These are phyloP conservation scores for Coccomyxa sp. DNA, from an alignment of 139 green algal species.

Conservation along the genomic window DNA sequence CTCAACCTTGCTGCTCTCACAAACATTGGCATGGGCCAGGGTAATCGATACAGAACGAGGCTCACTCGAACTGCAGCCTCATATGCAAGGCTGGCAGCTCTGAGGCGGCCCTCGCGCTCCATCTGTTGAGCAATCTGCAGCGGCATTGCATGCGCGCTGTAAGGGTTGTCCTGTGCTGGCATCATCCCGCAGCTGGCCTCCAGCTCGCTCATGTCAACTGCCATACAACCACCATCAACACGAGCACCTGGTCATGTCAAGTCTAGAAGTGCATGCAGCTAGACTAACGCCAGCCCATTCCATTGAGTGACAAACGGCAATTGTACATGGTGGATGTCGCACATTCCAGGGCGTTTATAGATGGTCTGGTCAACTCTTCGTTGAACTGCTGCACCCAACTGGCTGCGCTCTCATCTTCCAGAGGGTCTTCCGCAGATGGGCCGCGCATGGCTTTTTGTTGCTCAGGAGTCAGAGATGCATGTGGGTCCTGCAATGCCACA, in stretches of 20 bases:
- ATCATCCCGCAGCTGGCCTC: background rate
- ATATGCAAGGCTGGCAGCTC: background rate
- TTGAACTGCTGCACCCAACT: slow-evolving; percentile 24
- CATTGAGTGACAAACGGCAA: too few species aligned
- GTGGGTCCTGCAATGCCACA: background rate
- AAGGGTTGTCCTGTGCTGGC: background rate
- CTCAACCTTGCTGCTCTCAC: too few species aligned
- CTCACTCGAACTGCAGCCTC: background rate
- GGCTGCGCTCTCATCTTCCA: slow-evolving; percentile 13
- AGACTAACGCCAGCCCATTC: too few species aligned
- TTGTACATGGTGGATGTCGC: too few species aligned
- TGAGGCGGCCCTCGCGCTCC: background rate
- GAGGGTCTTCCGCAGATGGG: slow-evolving; percentile 12
- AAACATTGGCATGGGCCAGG: too few species aligned
- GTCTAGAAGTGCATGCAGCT: too few species aligned
- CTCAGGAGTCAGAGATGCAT: slow-evolving; percentile 6
- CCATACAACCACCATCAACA: too few species aligned
- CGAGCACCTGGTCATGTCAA: too few species aligned
- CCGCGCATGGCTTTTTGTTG: slow-evolving; percentile 5
- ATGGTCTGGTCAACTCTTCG: background rate
- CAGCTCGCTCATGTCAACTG: background rate
- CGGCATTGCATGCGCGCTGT: background rate
- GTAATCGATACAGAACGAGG: background rate
- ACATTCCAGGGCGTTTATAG: background rate
- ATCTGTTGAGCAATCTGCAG: background rate